Evolutionary conservation across 805 yeast genomes (phyloP), one percentile per base, ranked within the genome.

Genomic region (Metschnikowia lochheadii): DNA sequence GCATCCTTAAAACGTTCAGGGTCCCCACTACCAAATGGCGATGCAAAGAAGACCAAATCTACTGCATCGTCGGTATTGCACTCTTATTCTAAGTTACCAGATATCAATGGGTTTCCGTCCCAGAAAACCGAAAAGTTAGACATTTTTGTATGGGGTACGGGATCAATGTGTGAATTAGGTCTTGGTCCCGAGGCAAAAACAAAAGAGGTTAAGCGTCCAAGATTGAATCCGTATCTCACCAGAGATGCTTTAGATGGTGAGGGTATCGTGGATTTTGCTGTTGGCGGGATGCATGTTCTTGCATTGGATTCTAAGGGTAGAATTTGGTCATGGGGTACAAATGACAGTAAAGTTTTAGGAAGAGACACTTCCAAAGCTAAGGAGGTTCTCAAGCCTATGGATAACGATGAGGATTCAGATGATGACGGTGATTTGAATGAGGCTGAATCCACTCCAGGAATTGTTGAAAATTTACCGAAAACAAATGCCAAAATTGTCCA

Each of bases 291-390:
- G 86, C 99, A 94, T 64, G 81, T 87, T 0, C 64, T 94, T 41
- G 97, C 92, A 0, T 69, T 92, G 46, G 97, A 90, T 63, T 67
- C 80, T 37, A 72, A 81, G 15, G 89, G 89, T 57, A 76, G 80
- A 51, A 68, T 94, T n/a, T 94, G 97, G 97, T 87, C 97, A 3
- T 94, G 99, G 99, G 99, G 99, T 51, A 87, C 88, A 42, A 94
- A 94, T 60, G 99, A 94, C 62, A 84, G 90, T 53, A 89, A 86
- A 35, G 97, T 88, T 3, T 74, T 94, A 40, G 99, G 98, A 17
- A 82, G 99, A 66, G 88, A 86, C 60, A 85, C 94, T 0, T 78
- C 88, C 0, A 63, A 74, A 20, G 78, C 70, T 10, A 80, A 73
- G 18, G 96, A 85, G 55, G 75, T 77, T 23, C 70, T 88, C 51